Percentiles rank a stretch among this genome's conserved stretches.
Evolutionary conservation across 805 yeast genomes (phyloP).

Genomic region (Kregervanrija fluxuum): DNA sequence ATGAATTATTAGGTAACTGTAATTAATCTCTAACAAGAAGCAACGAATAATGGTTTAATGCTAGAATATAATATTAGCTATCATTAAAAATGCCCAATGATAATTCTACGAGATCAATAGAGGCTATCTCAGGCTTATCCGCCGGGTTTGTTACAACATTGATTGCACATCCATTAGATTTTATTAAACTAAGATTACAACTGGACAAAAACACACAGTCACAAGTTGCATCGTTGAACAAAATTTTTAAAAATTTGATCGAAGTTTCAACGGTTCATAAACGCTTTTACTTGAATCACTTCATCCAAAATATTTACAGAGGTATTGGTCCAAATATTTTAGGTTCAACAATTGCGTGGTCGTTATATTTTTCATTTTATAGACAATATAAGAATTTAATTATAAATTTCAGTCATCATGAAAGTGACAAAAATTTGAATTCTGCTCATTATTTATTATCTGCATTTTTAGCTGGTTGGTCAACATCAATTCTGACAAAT

Average conservation of each 20-base stretch:
- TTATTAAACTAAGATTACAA: conserved; percentile 78
- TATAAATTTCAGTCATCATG: conserved; percentile 5
- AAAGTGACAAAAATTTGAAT: conserved; percentile 29
- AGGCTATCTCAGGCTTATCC: conserved; percentile 48
- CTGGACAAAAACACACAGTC: conserved; percentile 34
- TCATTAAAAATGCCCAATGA: no score
- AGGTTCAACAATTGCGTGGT: conserved; percentile 89
- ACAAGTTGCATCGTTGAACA: conserved; percentile 23
- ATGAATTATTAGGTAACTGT: no score
- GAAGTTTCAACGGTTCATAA: conserved; percentile 6
- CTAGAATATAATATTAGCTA: no score
- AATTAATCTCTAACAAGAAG: no score
- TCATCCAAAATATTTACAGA: conserved; percentile 43
- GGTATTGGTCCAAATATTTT: conserved; percentile 74
- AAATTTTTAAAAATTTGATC: conserved; percentile 15
- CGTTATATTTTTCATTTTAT: conserved; percentile 75
- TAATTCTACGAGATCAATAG: conserved; percentile 23
- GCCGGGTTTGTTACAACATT: conserved; percentile 81
- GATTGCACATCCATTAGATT: conserved; percentile 83
- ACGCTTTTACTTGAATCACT: conserved; percentile 5
- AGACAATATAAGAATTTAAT: conserved; percentile 43
- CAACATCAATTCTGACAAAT: conserved; percentile 73
- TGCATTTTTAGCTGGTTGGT: conserved; percentile 65
- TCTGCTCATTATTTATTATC: conserved; percentile 43
- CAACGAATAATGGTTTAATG: no score